phyloP scores from a whole-genome alignment of 2,329 filamentous ascomycete genomes.

The Phyllosticta capitalensis region DNA sequence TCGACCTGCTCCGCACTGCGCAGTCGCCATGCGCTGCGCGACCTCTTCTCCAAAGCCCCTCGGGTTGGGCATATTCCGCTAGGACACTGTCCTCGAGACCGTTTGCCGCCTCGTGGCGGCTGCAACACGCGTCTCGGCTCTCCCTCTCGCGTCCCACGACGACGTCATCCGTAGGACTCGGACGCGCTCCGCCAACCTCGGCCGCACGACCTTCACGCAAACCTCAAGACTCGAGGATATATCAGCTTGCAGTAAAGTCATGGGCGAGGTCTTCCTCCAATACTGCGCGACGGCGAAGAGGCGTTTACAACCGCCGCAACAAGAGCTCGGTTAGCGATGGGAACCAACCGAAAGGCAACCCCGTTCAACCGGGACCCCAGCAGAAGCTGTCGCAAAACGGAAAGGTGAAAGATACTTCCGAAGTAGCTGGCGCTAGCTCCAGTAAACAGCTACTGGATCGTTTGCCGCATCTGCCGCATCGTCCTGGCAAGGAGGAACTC shows the following conservation, averaged over 20 bases:
- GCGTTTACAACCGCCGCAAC: constrained; percentile 20
- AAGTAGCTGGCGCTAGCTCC: constrained; percentile 16
- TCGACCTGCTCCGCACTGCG: constrained; percentile 17
- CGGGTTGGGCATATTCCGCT: neutral
- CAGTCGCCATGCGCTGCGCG: constrained; percentile 3
- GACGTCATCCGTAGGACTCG: constrained; percentile 7
- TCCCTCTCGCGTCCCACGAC: constrained; percentile 1
- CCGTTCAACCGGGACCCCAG: constrained; percentile 18
- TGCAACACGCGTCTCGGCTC: neutral
- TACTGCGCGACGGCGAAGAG: constrained; percentile 13
- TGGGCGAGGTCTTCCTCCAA: constrained; percentile 24
- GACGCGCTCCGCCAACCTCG: neutral
- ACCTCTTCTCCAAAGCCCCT: neutral
- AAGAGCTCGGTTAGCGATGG: constrained; percentile 28
- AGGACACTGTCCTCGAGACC: neutral
- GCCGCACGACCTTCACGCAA: neutral
- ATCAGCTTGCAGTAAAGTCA: constrained; percentile 10
- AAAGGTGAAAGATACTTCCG: neutral
- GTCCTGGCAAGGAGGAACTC: constrained; percentile 88
- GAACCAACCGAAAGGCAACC: constrained; percentile 16
- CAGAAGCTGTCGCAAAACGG: constrained; percentile 20
- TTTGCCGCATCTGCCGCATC: constrained; percentile 50
- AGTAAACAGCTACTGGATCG: constrained; percentile 46
- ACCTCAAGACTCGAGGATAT: neutral
- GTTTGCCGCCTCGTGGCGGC: neutral